Base-by-base conservation (phyloP, 1,284 basidiomycete genomes). In the Apiotrichum montevideense region DNA sequence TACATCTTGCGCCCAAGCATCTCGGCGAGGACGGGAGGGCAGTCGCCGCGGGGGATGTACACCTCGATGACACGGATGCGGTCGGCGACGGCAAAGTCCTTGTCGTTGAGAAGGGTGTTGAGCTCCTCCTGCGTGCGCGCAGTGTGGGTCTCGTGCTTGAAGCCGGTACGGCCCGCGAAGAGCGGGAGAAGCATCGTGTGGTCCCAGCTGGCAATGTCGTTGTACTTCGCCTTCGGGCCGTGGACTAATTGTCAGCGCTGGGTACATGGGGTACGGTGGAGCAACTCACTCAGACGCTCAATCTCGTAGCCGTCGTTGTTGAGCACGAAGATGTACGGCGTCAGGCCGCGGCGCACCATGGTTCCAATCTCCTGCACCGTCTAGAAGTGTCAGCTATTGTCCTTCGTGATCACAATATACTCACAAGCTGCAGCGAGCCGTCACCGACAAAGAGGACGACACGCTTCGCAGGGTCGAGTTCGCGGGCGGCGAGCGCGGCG, bases 231-330 rank as follows among this genome's bases (percentile, higher is more conserved):
- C 7, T 63, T 65, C 55, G 63, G 65, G 49, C 74, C 78, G 69
- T 77, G 67, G 53, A 78, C 66, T 55, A 14, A 29, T 29, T 54
- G 52, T 15, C 37, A 65, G 42, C 74, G 58, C 48, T 81, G 75
- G n/a, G 78, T 63, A 66, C 80, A 21, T 5, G 21, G 21, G 44
- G 8, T 11, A 32, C 21, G 45, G 8, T 6, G 14, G 6, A n/a
- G 6, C 4, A 86, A 88, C 69, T 90, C 85, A 61, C 92, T 82
- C 68, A 83, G 84, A 21, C 88, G 82, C 79, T 96, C 92, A 61
- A 95, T 92, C 45, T 86, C 86, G 73, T 92, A 93, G 0, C 93
- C 93, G 53, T 84, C 84, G 76, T 96, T 94, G 80, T 93, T 92
- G 56, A 96, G 79, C 13, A 97, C 80, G 53, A 79, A 80, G 46